Conservation (phyloP, 2,329 filamentous ascomycete species). For the Scedosporium aurantiacum region DNA sequence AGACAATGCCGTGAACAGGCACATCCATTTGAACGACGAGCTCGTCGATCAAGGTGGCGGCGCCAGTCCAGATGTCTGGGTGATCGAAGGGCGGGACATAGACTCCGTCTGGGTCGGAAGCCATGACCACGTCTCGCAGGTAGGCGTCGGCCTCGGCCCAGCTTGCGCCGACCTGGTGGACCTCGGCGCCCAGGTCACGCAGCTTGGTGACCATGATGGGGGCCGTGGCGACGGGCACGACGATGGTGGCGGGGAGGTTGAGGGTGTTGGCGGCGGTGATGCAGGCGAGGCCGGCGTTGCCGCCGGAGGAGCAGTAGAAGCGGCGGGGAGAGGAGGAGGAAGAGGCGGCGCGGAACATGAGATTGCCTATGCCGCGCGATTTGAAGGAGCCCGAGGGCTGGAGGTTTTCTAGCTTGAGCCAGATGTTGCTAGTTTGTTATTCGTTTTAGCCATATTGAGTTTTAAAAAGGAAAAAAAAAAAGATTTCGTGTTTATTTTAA, state of each 20-base stretch:
- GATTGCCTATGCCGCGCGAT: slow-evolving; percentile 63
- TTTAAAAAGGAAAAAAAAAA: no score
- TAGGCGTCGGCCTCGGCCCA: slow-evolving; percentile 61
- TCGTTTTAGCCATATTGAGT: not conserved
- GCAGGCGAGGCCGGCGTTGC: slow-evolving; percentile 76
- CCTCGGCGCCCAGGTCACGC: slow-evolving; percentile 53
- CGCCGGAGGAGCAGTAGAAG: slow-evolving; percentile 73
- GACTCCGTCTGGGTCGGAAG: slow-evolving; percentile 39
- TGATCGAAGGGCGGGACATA: slow-evolving; percentile 65
- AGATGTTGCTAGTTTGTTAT: slow-evolving; percentile 47
- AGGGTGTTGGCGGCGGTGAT: slow-evolving; percentile 60
- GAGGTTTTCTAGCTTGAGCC: slow-evolving; percentile 71
- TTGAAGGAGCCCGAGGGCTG: slow-evolving; percentile 82
- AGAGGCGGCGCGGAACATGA: slow-evolving; percentile 29
- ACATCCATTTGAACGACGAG: slow-evolving; percentile 28
- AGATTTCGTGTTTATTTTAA: not conserved
- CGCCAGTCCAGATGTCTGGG: slow-evolving; percentile 55
- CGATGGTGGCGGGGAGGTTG: slow-evolving; percentile 58
- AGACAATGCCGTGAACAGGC: slow-evolving; percentile 59
- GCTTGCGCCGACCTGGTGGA: slow-evolving; percentile 56
- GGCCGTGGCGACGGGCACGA: slow-evolving; percentile 56
- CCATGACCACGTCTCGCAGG: slow-evolving; percentile 47
- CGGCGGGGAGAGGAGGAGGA: slow-evolving; percentile 31
- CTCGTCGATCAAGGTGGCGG: slow-evolving; percentile 46
- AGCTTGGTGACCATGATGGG: slow-evolving; percentile 63